A percentile compares a stretch with the other conserved stretches of the same genome.
These are phyloP conservation scores for Arabidopsis lyrata DNA, from an alignment of 441 rosid species.

Conservation along the genomic window DNA sequence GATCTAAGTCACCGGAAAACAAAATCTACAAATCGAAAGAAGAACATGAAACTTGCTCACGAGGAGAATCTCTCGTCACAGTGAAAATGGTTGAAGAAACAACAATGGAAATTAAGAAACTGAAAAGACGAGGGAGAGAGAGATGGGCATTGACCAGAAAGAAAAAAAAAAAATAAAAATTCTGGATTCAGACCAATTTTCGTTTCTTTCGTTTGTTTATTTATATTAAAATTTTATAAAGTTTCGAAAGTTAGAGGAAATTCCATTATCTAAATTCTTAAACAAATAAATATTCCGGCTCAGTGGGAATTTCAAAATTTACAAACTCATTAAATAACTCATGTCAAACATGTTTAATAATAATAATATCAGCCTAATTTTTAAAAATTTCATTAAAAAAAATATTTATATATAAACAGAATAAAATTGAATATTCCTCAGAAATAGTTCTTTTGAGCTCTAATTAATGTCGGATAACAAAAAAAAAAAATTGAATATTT, in stretches of 20 bases:
- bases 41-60: neutral
- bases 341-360: neutral
- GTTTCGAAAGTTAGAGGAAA: neutral
- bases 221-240: neutral
- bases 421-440: too few relatives aligned
- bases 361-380: neutral
- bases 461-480: too few relatives aligned
- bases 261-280: neutral
- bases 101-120: neutral
- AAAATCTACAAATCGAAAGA: neutral
- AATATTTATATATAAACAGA: too few relatives aligned
- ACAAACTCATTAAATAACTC: neutral
- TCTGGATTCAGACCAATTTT: neutral
- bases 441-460: too few relatives aligned
- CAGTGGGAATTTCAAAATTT: conserved; percentile 8
- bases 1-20: too few relatives aligned
- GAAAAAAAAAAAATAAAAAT: neutral
- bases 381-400: neutral
- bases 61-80: neutral
- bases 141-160: neutral
- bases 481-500: neutral
- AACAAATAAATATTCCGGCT: too few relatives aligned
- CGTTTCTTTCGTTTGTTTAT: neutral
- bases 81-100: neutral
- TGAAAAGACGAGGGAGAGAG: neutral